Evolutionary conservation across 2,329 filamentous ascomycete species (phyloP).

Genomic region (Stylonectria norvegica): DNA sequence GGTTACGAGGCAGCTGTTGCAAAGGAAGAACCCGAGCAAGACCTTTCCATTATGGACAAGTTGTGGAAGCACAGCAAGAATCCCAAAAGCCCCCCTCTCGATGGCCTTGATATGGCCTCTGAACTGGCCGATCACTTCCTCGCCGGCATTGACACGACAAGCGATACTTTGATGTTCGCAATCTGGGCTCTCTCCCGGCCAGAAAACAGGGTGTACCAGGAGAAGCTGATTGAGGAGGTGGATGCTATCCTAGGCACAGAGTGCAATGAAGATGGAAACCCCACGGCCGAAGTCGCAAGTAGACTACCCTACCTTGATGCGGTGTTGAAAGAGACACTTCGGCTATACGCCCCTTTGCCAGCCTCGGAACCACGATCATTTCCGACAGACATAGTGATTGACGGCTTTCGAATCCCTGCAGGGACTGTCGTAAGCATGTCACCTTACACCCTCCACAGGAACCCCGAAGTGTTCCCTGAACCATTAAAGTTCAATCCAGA

Average conservation of each 20-base stretch:
- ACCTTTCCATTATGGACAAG: conserved; percentile 35
- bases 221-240: conserved; percentile 43
- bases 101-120: conserved; percentile 47
- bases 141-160: conserved; percentile 52
- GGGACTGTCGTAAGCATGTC: conserved; percentile 27
- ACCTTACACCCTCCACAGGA: conserved; percentile 26
- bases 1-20: conserved; percentile 2
- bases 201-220: conserved; percentile 40
- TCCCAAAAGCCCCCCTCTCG: conserved; percentile 27
- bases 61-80: conserved; percentile 35
- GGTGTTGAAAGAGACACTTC: conserved; percentile 48
- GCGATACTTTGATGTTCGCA: conserved; percentile 49
- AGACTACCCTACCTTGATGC: conserved; percentile 44
- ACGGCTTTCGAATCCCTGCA: conserved; percentile 23
- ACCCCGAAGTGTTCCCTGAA: conserved; percentile 22
- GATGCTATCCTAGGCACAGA: conserved; percentile 20
- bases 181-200: conserved; percentile 48
- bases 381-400: conserved; percentile 11
- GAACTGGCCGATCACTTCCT: conserved; percentile 53
- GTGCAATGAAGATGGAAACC: conserved; percentile 23
- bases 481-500: conserved; percentile 25
- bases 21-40: conserved; percentile 11
- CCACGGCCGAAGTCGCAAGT: conserved; percentile 35
- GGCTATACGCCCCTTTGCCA: conserved; percentile 49
- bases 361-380: conserved; percentile 46